Conservation (phyloP, 768 basidiomycete species). For the Termitomyces sp. region DNA sequence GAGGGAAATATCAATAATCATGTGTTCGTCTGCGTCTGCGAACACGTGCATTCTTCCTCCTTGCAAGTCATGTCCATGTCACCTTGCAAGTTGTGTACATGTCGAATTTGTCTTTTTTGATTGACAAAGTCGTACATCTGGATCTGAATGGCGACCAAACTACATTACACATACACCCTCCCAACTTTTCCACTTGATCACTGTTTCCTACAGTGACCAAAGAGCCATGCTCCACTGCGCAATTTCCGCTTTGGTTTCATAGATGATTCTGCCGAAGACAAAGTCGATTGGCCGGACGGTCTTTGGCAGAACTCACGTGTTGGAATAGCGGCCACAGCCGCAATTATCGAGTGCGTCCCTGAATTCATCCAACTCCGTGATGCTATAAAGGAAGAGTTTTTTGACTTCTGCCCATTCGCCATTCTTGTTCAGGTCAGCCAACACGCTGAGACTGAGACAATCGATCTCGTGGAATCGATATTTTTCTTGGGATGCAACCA, state of each 20-base stretch:
- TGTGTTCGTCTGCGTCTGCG: no score
- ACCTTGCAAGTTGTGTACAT: no score
- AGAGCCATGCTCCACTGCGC: no score
- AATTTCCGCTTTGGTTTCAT: background rate
- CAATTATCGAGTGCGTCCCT: background rate
- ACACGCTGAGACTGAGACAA: background rate
- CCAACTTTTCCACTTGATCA: no score
- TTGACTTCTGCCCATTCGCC: background rate
- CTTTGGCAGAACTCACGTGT: background rate
- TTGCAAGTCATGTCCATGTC: no score
- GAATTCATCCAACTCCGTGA: background rate
- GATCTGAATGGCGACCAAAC: no score
- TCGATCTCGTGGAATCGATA: background rate
- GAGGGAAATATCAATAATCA: no score
- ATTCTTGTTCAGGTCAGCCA: background rate
- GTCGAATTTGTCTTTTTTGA: no score
- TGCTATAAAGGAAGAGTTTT: background rate
- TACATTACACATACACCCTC: no score
- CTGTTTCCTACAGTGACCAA: no score
- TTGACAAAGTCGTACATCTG: no score
- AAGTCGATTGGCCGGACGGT: background rate
- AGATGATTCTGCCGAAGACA: background rate
- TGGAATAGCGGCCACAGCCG: background rate
- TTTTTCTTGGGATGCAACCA: background rate
- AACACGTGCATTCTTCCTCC: no score